Percentiles rank a stretch among this genome's conserved stretches.
phyloP scores from a whole-genome alignment of 495 filamentous ascomycete genomes.

The Aspergillus heteromorphus region DNA sequence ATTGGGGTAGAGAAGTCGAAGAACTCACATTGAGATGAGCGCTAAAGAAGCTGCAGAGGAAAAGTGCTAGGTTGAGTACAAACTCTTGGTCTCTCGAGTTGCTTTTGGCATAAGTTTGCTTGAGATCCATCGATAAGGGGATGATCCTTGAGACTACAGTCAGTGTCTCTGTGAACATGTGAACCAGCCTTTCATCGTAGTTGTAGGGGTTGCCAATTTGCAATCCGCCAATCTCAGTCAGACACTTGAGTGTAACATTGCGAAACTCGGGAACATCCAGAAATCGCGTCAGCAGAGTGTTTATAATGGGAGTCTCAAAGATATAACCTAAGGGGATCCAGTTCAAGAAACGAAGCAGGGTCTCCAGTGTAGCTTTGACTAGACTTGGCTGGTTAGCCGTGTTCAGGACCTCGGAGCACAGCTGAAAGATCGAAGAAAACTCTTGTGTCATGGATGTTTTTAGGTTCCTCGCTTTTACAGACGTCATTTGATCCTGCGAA shows the following conservation, averaged over 20 bases:
- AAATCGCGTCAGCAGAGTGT: constrained; percentile 85
- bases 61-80: constrained; percentile 91
- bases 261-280: constrained; percentile 87
- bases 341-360: constrained; percentile 90
- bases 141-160: constrained; percentile 86
- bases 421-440: constrained; percentile 94
- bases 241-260: constrained; percentile 91
- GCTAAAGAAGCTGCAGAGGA: constrained; percentile 92
- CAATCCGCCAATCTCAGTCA: constrained; percentile 94
- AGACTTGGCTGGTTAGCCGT: constrained; percentile 83
- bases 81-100: constrained; percentile 95
- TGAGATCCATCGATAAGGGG: constrained; percentile 81
- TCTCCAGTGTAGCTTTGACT: constrained; percentile 91
- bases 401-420: constrained; percentile 88
- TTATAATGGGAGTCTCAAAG: constrained; percentile 95
- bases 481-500: constrained; percentile 97
- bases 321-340: constrained; percentile 99
- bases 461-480: constrained; percentile 86
- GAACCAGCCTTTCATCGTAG: constrained; percentile 89
- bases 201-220: constrained; percentile 70
- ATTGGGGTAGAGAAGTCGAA: neutral
- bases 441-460: constrained; percentile 98
- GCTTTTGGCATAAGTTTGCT: constrained; percentile 80
- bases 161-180: constrained; percentile 95
- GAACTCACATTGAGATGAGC: constrained; percentile 77